Conservation (phyloP, 345 rosid species). For the Orychophragmus violaceus region DNA sequence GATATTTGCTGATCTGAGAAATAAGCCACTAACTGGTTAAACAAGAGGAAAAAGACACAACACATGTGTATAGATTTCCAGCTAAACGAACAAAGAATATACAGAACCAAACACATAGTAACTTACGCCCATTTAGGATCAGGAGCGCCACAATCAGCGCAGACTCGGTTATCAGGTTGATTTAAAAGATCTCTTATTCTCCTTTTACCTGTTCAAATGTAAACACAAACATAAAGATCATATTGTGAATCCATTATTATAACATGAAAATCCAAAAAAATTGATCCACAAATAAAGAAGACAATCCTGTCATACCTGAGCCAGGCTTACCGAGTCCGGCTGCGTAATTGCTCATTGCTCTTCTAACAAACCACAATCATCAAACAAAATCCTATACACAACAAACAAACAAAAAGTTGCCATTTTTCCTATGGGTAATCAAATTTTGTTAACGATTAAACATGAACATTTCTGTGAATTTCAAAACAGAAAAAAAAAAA, state of each 20-base stretch:
- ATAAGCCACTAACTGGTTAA: no score
- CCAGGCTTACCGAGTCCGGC: constrained; percentile 34
- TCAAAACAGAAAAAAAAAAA: no score
- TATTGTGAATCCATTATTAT: not conserved
- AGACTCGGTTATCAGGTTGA: constrained; percentile 48
- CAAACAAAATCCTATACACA: constrained; percentile 22
- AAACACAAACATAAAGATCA: not conserved
- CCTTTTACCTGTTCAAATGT: constrained; percentile 28
- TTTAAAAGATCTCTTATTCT: constrained; percentile 33
- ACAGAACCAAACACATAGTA: not conserved
- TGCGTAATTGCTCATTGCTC: constrained; percentile 29
- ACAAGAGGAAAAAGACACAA: not conserved
- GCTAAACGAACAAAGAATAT: not conserved
- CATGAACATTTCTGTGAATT: no score
- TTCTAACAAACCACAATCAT: constrained; percentile 17
- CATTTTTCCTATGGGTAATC: not conserved
- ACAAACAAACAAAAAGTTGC: not conserved
- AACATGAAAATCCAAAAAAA: not conserved
- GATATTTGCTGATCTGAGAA: constrained; percentile 59
- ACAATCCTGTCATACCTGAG: constrained; percentile 22
- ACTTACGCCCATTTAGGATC: constrained; percentile 99
- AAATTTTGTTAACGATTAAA: not conserved
- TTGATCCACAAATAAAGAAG: no score
- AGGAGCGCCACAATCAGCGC: constrained; percentile 89
- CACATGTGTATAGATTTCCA: not conserved